Conservation (phyloP, 306 rosid species). For the Calophaca sinica region DNA sequence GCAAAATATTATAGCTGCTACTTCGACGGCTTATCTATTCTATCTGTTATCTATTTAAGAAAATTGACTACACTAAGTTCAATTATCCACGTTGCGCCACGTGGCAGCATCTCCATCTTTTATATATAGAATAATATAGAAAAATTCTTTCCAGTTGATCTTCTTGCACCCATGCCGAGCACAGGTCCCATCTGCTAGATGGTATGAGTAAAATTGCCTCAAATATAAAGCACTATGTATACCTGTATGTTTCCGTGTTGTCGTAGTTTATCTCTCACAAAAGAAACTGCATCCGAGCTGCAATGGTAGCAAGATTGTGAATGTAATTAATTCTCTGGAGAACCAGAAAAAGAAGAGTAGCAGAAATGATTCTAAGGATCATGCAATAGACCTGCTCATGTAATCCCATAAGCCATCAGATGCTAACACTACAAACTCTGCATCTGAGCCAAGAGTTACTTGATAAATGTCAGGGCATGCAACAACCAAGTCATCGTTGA, state of each 20-base stretch:
- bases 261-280: conserved; percentile 82
- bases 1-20: conserved; percentile 38
- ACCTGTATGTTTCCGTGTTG: conserved; percentile 96
- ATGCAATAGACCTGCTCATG: conserved; percentile 71
- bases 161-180: no score
- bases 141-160: no score
- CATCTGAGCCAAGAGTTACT: conserved; percentile 74
- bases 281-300: conserved; percentile 90
- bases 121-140: no score
- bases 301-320: conserved; percentile 47
- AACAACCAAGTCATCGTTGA: conserved; percentile 80
- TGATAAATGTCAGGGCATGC: conserved; percentile 88
- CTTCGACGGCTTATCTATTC: not conserved
- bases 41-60: no score
- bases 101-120: no score
- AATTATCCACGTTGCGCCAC: no score
- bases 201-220: conserved; percentile 20
- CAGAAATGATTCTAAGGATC: conserved; percentile 38
- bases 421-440: conserved; percentile 86
- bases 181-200: no score
- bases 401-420: conserved; percentile 99
- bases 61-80: no score
- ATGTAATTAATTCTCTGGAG: conserved; percentile 45
- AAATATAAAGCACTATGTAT: conserved; percentile 9
- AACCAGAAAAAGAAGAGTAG: conserved; percentile 25